Evolutionary conservation across 2,329 filamentous ascomycete genomes (phyloP).

Genomic region (Dothideomycetes sp.): DNA sequence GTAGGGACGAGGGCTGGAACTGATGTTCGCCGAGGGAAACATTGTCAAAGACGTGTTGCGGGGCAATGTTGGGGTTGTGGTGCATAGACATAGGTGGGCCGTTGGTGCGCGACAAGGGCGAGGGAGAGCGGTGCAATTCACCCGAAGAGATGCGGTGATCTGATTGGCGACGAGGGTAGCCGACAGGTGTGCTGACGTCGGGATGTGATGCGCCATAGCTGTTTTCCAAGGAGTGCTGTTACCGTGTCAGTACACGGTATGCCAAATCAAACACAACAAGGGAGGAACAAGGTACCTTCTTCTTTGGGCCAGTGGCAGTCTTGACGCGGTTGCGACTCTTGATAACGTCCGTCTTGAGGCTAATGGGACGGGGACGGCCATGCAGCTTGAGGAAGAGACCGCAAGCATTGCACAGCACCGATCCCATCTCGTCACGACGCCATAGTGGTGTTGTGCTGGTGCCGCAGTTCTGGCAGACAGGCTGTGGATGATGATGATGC

Average conservation of each 20-base stretch:
- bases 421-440: slow-evolving; percentile 92
- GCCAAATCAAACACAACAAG: neutral
- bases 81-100: slow-evolving; percentile 60
- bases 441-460: slow-evolving; percentile 94
- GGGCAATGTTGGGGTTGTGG: slow-evolving; percentile 57
- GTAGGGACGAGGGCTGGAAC: slow-evolving; percentile 49
- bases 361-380: slow-evolving; percentile 84
- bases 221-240: slow-evolving; percentile 38
- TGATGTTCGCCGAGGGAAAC: slow-evolving; percentile 57
- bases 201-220: slow-evolving; percentile 50
- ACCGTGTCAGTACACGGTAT: slow-evolving; percentile 3
- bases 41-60: slow-evolving; percentile 70
- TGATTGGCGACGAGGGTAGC: slow-evolving; percentile 33
- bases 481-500: slow-evolving; percentile 63
- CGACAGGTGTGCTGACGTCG: slow-evolving; percentile 40
- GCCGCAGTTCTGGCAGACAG: slow-evolving; percentile 90
- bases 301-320: slow-evolving; percentile 69
- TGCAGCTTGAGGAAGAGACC: slow-evolving; percentile 96
- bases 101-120: slow-evolving; percentile 68
- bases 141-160: slow-evolving; percentile 66
- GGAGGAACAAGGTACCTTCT: slow-evolving; percentile 30
- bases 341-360: slow-evolving; percentile 97
- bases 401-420: slow-evolving; percentile 96
- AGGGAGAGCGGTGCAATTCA: slow-evolving; percentile 64
- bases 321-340: slow-evolving; percentile 98